phyloP scores from a whole-genome alignment of 495 filamentous ascomycete genomes.

The Podospora tetraspora region DNA sequence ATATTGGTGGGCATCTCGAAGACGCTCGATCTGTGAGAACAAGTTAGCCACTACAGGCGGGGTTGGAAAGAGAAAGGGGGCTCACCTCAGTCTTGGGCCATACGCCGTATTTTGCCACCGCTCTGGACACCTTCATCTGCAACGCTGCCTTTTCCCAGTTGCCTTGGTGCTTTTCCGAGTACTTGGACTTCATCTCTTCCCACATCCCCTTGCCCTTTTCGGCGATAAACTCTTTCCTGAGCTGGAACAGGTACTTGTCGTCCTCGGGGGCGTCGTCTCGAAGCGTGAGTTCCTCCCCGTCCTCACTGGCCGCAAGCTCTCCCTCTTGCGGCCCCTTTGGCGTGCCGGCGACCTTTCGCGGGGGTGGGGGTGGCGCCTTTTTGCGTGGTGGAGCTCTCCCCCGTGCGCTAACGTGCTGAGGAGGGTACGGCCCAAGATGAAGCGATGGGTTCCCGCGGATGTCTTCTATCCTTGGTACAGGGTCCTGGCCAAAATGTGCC shows the following conservation, averaged over 20 bases:
- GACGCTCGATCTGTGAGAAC: constrained; percentile 21
- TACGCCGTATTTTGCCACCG: constrained; percentile 38
- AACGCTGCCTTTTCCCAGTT: constrained; percentile 42
- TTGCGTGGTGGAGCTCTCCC: constrained; percentile 15
- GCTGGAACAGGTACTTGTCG: constrained; percentile 40
- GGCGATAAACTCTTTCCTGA: constrained; percentile 37
- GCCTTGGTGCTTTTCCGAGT: constrained; percentile 35
- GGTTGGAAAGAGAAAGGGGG: not conserved
- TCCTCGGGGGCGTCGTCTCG: constrained; percentile 43
- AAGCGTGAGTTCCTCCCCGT: constrained; percentile 28
- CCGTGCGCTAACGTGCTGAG: not conserved
- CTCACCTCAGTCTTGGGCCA: constrained; percentile 45
- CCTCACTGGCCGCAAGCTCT: constrained; percentile 11
- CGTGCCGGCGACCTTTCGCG: constrained; percentile 20
- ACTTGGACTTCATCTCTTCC: constrained; percentile 45
- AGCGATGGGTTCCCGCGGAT: constrained; percentile 24
- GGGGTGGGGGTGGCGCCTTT: constrained; percentile 16
- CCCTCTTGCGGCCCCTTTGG: constrained; percentile 20
- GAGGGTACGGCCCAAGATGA: constrained; percentile 12
- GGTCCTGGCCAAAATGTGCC: constrained; percentile 20
- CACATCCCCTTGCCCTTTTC: constrained; percentile 50
- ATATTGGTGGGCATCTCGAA: constrained; percentile 28
- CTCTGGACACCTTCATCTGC: constrained; percentile 47
- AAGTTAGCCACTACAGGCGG: constrained; percentile 4
- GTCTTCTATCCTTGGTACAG: constrained; percentile 26